Evolutionary conservation across 1,284 basidiomycete species (phyloP).

Genomic region (Ceratorhiza oryzae-sativae): DNA sequence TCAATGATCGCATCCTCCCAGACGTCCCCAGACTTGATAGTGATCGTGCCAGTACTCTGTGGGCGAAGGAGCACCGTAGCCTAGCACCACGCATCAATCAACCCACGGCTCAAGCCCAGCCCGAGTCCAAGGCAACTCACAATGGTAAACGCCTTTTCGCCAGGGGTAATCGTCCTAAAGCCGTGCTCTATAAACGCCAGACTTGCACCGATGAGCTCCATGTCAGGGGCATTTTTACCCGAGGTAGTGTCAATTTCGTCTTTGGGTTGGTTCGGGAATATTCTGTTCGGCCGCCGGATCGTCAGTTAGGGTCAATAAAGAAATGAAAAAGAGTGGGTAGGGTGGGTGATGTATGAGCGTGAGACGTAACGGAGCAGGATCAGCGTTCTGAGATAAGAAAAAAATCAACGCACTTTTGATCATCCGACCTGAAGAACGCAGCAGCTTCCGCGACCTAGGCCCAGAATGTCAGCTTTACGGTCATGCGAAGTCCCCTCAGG

Average conservation of each 20-base stretch:
- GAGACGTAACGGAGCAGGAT: no score
- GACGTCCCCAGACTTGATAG: slow-evolving; percentile 50
- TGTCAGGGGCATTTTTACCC: slow-evolving; percentile 51
- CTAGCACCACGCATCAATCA: slow-evolving; percentile 16
- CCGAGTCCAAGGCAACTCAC: neutral
- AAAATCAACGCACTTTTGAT: slow-evolving; percentile 44
- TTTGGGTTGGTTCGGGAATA: slow-evolving; percentile 14
- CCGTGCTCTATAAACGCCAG: slow-evolving; percentile 47
- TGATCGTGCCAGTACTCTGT: slow-evolving; percentile 50
- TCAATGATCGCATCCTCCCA: slow-evolving; percentile 55
- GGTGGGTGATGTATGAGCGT: slow-evolving; percentile 24
- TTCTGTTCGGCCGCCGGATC: neutral
- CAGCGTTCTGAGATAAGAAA: no score
- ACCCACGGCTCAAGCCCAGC: neutral
- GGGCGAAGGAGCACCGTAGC: slow-evolving; percentile 45
- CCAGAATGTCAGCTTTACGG: neutral
- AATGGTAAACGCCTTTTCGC: slow-evolving; percentile 40
- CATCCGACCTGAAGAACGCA: slow-evolving; percentile 47
- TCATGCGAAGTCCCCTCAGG: neutral
- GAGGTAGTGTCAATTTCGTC: slow-evolving; percentile 42
- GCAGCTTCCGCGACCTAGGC: slow-evolving; percentile 39
- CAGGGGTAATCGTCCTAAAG: slow-evolving; percentile 43
- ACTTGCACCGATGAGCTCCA: slow-evolving; percentile 52
- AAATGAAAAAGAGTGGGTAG: neutral
- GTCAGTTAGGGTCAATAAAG: neutral